Percentiles rank a stretch among this genome's conserved stretches.
Conservation (phyloP, 2,329 filamentous ascomycete species). For the Celoporthe dispersa region DNA sequence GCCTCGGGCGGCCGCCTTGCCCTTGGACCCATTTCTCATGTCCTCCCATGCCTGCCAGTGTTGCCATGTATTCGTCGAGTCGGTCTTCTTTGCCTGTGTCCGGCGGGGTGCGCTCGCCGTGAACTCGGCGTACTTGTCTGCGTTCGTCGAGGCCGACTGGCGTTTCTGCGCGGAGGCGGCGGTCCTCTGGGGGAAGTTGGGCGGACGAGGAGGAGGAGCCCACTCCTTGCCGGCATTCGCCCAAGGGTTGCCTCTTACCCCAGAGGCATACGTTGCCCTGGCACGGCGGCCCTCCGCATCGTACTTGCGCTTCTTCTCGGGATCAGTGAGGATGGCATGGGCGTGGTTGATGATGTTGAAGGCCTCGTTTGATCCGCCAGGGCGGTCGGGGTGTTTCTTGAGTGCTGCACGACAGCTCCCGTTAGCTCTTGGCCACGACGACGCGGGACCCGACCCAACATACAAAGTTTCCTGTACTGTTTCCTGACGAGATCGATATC, state of each 20-base stretch:
- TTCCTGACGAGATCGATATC: slow-evolving; percentile 79
- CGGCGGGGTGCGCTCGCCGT: slow-evolving; percentile 32
- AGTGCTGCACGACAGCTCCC: slow-evolving; percentile 60
- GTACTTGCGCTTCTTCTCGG: slow-evolving; percentile 55
- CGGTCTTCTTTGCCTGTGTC: slow-evolving; percentile 28
- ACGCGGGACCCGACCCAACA: not conserved
- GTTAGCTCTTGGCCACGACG: slow-evolving; percentile 18
- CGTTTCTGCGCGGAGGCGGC: slow-evolving; percentile 33
- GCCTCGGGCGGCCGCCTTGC: slow-evolving; percentile 32
- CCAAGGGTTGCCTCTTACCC: slow-evolving; percentile 63
- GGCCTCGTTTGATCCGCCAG: slow-evolving; percentile 77
- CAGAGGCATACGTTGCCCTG: slow-evolving; percentile 57
- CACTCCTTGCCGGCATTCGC: slow-evolving; percentile 53
- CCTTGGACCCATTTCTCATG: slow-evolving; percentile 36
- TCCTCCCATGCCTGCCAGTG: slow-evolving; percentile 41
- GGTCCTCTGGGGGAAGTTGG: slow-evolving; percentile 34
- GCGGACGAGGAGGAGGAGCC: slow-evolving; percentile 51
- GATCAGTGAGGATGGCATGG: slow-evolving; percentile 71
- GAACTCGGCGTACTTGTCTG: slow-evolving; percentile 28
- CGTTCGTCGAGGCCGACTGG: slow-evolving; percentile 22
- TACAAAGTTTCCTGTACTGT: slow-evolving; percentile 83
- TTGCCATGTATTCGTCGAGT: slow-evolving; percentile 33
- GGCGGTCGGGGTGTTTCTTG: slow-evolving; percentile 86
- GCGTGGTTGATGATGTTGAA: slow-evolving; percentile 88
- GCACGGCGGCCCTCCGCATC: slow-evolving; percentile 54